Base-by-base conservation (phyloP, 2,329 filamentous ascomycete genomes). In the Aspergillus flavus region DNA sequence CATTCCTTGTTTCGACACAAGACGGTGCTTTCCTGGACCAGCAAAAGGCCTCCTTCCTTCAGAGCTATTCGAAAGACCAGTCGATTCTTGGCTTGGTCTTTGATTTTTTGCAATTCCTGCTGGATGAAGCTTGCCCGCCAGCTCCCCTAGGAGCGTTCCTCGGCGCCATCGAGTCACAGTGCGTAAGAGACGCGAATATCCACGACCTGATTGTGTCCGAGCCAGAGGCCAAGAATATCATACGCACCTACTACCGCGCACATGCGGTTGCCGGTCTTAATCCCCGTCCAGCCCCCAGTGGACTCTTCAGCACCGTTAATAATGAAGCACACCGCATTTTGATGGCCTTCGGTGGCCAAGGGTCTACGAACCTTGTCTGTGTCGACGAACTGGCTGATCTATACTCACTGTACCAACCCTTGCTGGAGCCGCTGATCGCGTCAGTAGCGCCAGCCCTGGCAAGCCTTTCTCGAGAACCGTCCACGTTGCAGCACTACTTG, bases 341-440 rank as follows among this genome's bases (percentile, higher is more conserved):
- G 19, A 41, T 41, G 39, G 39, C 39, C 43, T 61, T 61, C 26
- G 54, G 54, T 2, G 59, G 59, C 4, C 59, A 61, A 34, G 59
- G 59, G 2, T 32, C 54, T 1, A 34, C 41, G 7, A n/a, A 46
- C 16, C 56, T 34, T 14, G 23, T 28, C 9, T 58, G 56, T 28
- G 23, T 36, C 21, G 41, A 48, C 4, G 59, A 61, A 39, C 16
- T 61, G 23, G 52, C 30, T 19, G 34, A 45, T 4, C 45, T 61
- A 4, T 61, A 52, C n/a, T 32, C 23, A 16, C 57, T 54, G 5
- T 61, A 61, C 34, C 43, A 32, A 11, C 30, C 53, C 23, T 50
- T 57, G 9, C 54, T 61, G 7, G 30, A 19, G 5, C 30, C n/a
- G 14, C 34, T 57, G 30, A 19, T 61, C 6, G 46, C 28, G 4